phyloP scores from a whole-genome alignment of 306 rosid genomes.

The Acacia confusa region DNA sequence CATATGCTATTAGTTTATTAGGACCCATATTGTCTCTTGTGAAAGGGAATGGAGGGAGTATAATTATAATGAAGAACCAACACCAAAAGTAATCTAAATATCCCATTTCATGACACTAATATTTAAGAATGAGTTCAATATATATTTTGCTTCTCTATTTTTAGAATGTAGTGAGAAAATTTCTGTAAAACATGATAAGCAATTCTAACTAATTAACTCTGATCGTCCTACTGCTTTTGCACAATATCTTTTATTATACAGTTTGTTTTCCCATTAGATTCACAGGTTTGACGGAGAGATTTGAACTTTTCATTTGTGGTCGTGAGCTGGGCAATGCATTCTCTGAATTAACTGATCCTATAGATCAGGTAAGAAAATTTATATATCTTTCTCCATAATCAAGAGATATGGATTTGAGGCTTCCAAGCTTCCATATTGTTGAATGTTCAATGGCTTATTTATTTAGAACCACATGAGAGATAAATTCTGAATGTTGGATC shows the following conservation, averaged over 20 bases:
- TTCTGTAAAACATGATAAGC: not conserved
- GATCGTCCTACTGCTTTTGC: constrained; percentile 16
- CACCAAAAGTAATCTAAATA: not conserved
- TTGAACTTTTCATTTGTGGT: constrained; percentile 95
- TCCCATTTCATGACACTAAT: not conserved
- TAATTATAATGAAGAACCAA: not conserved
- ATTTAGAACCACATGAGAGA: not conserved
- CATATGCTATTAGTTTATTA: constrained; percentile 12
- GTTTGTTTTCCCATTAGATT: constrained; percentile 48
- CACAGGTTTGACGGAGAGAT: constrained; percentile 85
- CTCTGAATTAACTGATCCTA: constrained; percentile 94
- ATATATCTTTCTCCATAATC: not conserved
- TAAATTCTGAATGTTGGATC: not conserved
- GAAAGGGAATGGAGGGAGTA: not conserved
- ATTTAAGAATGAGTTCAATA: constrained; percentile 15
- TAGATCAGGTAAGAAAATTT: constrained; percentile 77
- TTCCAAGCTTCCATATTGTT: not conserved
- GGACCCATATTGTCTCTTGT: not conserved
- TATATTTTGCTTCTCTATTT: not conserved
- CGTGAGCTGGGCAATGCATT: constrained; percentile 98
- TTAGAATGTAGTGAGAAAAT: no score
- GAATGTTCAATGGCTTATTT: not conserved
- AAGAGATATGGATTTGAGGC: not conserved
- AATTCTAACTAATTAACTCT: constrained; percentile 19
- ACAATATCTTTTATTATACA: constrained; percentile 30